phyloP scores from a whole-genome alignment of 129 eudicot species.

The Lonicera japonica region DNA sequence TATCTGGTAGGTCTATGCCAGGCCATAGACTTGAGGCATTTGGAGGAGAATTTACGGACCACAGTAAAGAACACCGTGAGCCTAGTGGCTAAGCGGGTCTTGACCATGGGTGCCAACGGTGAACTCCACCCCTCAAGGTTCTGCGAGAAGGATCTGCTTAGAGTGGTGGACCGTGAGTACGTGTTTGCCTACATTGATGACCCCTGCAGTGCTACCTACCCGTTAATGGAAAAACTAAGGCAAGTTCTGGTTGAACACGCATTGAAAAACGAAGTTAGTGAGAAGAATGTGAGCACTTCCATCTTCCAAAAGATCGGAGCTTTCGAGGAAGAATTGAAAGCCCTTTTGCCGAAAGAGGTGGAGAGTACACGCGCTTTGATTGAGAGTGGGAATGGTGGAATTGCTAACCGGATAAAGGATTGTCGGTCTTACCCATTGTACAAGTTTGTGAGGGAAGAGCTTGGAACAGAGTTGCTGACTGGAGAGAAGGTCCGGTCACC shows the following conservation, averaged over 20 bases:
- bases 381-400: slow-evolving; percentile 42
- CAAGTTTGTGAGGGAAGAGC: slow-evolving; percentile 53
- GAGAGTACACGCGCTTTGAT: slow-evolving; percentile 38
- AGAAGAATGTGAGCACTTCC: slow-evolving; percentile 37
- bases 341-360: slow-evolving; percentile 54
- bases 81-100: slow-evolving; percentile 57
- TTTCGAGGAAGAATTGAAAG: slow-evolving; percentile 55
- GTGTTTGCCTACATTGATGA: slow-evolving; percentile 62
- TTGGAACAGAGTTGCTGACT: slow-evolving; percentile 41
- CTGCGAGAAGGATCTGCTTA: slow-evolving; percentile 62
- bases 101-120: slow-evolving; percentile 57
- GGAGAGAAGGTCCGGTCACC: slow-evolving; percentile 64
- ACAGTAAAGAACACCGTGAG: slow-evolving; percentile 71
- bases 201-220: slow-evolving; percentile 53
- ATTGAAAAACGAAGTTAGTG: slow-evolving; percentile 39
- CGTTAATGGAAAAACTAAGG: slow-evolving; percentile 68
- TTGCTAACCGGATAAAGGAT: slow-evolving; percentile 54
- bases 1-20: slow-evolving; percentile 72
- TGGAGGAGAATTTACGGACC: slow-evolving; percentile 65
- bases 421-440: slow-evolving; percentile 68
- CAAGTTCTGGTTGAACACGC: slow-evolving; percentile 72
- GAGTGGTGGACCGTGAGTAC: slow-evolving; percentile 57
- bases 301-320: slow-evolving; percentile 64
- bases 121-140: slow-evolving; percentile 69
- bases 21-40: slow-evolving; percentile 67